phyloP scores from a whole-genome alignment of 2,329 filamentous ascomycete species.

The Grosmannia huntii region DNA sequence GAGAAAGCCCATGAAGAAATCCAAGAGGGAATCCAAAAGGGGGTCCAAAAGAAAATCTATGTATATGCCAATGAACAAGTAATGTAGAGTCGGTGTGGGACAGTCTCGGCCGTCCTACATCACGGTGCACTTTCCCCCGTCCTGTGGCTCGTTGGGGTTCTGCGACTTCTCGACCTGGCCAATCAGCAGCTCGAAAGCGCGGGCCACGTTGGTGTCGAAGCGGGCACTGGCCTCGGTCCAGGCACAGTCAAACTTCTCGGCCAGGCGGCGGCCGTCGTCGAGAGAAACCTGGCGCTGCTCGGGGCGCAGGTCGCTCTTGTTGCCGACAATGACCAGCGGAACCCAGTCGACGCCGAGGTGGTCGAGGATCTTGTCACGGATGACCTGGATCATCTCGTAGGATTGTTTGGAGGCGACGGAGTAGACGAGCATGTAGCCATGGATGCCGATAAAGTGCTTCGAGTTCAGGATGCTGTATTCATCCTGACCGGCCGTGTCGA shows the following conservation, averaged over 20 bases:
- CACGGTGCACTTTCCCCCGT: constrained; percentile 65
- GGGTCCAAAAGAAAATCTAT: not conserved
- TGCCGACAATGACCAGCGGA: constrained; percentile 87
- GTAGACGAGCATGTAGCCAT: constrained; percentile 97
- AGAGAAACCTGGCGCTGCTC: constrained; percentile 84
- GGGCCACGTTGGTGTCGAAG: constrained; percentile 86
- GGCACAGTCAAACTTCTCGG: constrained; percentile 78
- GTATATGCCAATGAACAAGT: not conserved
- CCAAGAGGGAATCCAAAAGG: not conserved
- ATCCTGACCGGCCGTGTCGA: constrained; percentile 97
- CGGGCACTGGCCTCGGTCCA: constrained; percentile 92
- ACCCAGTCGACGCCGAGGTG: constrained; percentile 89
- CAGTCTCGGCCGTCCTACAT: constrained; percentile 50
- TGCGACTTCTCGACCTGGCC: constrained; percentile 89
- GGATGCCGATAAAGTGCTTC: constrained; percentile 98
- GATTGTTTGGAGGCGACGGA: constrained; percentile 89
- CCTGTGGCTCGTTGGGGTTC: constrained; percentile 74
- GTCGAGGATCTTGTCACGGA: constrained; percentile 93
- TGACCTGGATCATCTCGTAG: constrained; percentile 95
- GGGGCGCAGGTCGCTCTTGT: constrained; percentile 87
- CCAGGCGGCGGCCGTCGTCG: constrained; percentile 74
- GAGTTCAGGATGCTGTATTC: constrained; percentile 98
- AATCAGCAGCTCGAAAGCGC: constrained; percentile 89
- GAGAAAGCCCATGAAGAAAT: not conserved
- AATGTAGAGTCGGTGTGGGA: not conserved